These are phyloP conservation scores for Albophoma yamanashiensis DNA, from an alignment of 2,329 filamentous ascomycete species.

Conservation along the genomic window DNA sequence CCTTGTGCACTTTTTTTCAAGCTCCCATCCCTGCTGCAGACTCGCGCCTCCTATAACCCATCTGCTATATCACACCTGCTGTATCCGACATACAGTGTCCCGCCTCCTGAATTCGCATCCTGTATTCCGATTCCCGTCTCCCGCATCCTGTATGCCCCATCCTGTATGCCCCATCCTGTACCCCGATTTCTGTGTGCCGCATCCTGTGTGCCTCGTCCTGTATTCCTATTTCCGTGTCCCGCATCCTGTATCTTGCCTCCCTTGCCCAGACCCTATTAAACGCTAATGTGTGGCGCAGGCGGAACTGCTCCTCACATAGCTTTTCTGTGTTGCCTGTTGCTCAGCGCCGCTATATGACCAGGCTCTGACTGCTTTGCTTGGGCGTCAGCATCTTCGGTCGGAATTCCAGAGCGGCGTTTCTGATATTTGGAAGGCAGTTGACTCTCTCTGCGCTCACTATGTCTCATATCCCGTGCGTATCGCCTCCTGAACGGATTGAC, in stretches of 20 bases:
- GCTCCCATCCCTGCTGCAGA: neutral
- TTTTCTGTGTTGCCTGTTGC: neutral
- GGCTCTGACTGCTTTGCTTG: neutral
- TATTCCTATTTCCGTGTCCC: neutral
- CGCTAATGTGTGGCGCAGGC: neutral
- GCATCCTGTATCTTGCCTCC: neutral
- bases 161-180: neutral
- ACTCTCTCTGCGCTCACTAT: neutral
- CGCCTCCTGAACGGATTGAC: neutral
- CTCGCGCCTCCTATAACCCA: neutral
- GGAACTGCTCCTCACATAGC: neutral
- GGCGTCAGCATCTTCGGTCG: neutral
- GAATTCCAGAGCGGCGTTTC: neutral
- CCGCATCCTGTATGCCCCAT: neutral
- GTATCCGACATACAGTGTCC: neutral
- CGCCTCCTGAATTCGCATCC: neutral
- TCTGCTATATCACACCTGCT: neutral
- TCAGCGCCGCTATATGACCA: neutral
- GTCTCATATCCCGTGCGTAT: constrained; percentile 1
- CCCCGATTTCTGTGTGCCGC: neutral
- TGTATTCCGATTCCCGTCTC: too few species aligned
- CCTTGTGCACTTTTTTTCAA: neutral
- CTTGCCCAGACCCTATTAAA: neutral
- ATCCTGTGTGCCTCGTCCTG: neutral
- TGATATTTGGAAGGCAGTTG: neutral